A percentile compares a stretch with the other conserved stretches of the same genome.
These are phyloP conservation scores for Carallia brachiata DNA, from an alignment of 345 rosid species.

Conservation along the genomic window DNA sequence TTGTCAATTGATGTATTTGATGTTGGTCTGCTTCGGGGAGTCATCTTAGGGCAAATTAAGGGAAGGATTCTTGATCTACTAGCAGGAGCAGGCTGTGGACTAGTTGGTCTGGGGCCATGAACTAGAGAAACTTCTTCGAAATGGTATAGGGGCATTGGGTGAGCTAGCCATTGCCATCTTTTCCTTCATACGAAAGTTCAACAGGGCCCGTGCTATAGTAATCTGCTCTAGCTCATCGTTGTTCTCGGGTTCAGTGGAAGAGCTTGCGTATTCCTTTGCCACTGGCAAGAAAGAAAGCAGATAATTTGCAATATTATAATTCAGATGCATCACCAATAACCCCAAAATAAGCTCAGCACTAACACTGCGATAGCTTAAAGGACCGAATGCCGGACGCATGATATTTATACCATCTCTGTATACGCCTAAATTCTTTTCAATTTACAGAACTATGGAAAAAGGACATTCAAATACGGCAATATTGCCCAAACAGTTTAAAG, in stretches of 20 bases:
- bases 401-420: background rate
- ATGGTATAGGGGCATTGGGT: constrained; percentile 50
- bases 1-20: constrained; percentile 32
- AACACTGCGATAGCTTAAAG: background rate
- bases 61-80: constrained; percentile 88
- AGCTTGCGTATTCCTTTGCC: constrained; percentile 89
- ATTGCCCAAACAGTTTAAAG: background rate
- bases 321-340: background rate
- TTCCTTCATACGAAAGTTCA: constrained; percentile 74
- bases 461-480: background rate
- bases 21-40: constrained; percentile 51
- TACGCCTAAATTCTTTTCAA: no score
- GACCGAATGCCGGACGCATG: no score
- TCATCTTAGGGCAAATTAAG: constrained; percentile 63
- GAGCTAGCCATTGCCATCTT: constrained; percentile 59
- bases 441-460: no score
- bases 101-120: constrained; percentile 77
- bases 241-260: constrained; percentile 71
- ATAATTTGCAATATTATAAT: background rate
- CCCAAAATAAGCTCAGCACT: background rate
- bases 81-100: constrained; percentile 70
- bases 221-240: constrained; percentile 93
- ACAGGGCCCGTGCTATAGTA: constrained; percentile 77
- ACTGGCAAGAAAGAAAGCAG: constrained; percentile 46
- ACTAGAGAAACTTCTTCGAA: constrained; percentile 63